These are phyloP conservation scores for Candida gorgasii DNA, from an alignment of 805 yeast genomes.

Conservation along the genomic window DNA sequence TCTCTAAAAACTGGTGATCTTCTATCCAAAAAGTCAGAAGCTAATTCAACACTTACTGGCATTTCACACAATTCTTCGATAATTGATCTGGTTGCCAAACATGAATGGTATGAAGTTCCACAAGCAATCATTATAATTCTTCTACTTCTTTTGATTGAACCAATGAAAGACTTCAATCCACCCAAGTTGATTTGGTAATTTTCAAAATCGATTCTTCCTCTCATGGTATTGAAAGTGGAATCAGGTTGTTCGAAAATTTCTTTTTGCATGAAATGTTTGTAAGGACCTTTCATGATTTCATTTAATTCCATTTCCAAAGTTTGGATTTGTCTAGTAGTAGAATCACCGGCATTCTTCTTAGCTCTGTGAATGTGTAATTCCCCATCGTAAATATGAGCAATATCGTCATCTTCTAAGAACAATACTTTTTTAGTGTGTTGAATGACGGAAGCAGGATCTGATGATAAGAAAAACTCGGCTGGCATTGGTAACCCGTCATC, in stretches of 20 bases:
- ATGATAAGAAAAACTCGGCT: conserved; percentile 91
- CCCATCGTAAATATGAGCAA: conserved; percentile 97
- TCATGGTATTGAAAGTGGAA: conserved; percentile 96
- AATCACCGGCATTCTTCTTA: conserved; percentile 73
- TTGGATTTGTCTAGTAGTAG: conserved; percentile 95
- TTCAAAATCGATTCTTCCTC: conserved; percentile 96
- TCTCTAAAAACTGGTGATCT: conserved; percentile 97
- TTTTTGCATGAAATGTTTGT: conserved; percentile 96
- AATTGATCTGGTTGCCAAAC: conserved; percentile 93
- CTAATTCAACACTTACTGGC: conserved; percentile 89
- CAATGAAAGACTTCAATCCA: conserved; percentile 81
- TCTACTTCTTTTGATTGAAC: conserved; percentile 90
- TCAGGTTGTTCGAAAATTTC: conserved; percentile 99
- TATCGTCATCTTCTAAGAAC: conserved; percentile 96
- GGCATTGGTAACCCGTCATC: conserved; percentile 94
- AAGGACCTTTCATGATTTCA: conserved; percentile 97
- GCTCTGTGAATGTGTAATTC: conserved; percentile 98
- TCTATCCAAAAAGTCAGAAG: conserved; percentile 93
- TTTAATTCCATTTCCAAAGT: conserved; percentile 96
- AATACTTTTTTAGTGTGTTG: conserved; percentile 97
- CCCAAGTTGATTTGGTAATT: conserved; percentile 78
- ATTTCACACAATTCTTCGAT: conserved; percentile 96
- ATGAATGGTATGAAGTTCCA: conserved; percentile 98
- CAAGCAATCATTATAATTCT: conserved; percentile 98
- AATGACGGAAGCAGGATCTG: conserved; percentile 95